Evolutionary conservation across 352 stramenopile species (phyloP), one percentile per base, ranked within the genome.

Genomic region (Phytophthora pseudosyringae): DNA sequence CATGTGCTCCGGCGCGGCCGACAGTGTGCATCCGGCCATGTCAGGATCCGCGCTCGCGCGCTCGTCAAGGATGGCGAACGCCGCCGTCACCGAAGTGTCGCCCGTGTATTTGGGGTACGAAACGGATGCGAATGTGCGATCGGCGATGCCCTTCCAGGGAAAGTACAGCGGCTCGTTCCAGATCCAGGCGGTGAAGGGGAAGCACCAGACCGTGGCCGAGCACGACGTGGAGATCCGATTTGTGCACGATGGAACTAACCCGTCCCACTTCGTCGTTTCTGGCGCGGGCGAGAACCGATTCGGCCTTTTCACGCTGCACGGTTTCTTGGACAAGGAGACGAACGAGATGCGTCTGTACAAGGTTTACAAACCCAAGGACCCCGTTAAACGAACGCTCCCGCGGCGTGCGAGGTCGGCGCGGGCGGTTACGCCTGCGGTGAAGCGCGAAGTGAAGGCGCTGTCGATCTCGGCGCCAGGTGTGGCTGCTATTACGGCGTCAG

Each of bases 161-260:
- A 93, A 91, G 64, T 96, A 94, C 72, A 88, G 76, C 44, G 88
- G 88, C 1, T 94, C 83, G 13, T 96, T 96, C 51, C 86, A 96
- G 69, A 96, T 96, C 59, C 86, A 94, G 48, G 87, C 84, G 0
- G 69, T 86, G 11, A 96, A 96, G 70, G 86, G 84, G 25, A 96
- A 96, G 48, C 73, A 81, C 11, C 81, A 93, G 52, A 96, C 84
- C 0, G 83, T 96, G 12, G 64, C 75, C 3, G 88, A 96, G 58
- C 90, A 88, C 50, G 82, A 93, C 49, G 88, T 96, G 6, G 69
- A 80, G 36, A 87, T 96, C 51, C 84, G 81, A 5, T 96, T 96
- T 59, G 75, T 94, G 5, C 86, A 96, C 56, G 83, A 96, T 49
- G 75, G 69, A n/a, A 78, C 59, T 43, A 74, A 71, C 15, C 86